phyloP scores from a whole-genome alignment of 2,329 filamentous ascomycete genomes.

The Colletotrichum magnum region DNA sequence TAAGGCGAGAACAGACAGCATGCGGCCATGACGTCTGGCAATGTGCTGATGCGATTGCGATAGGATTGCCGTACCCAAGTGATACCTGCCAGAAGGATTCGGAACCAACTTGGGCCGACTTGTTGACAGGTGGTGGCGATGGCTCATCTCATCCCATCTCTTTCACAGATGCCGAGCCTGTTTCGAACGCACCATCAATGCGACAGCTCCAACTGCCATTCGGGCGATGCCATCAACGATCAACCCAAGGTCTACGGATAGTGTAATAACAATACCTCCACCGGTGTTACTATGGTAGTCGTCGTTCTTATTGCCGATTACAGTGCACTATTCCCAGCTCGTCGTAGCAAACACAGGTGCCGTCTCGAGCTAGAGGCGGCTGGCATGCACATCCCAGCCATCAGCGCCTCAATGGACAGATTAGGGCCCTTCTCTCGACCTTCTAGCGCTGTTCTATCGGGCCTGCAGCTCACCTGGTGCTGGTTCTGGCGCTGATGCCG shows the following conservation, averaged over 20 bases:
- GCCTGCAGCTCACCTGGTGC: conserved; percentile 1
- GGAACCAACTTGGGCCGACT: conserved; percentile 22
- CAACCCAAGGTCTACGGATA: too few relatives aligned
- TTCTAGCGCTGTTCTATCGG: conserved; percentile 36
- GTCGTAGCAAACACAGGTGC: conserved; percentile 6
- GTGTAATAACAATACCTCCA: too few relatives aligned
- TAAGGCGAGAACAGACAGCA: conserved; percentile 1
- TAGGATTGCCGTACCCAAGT: not conserved
- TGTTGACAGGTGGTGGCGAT: conserved; percentile 21
- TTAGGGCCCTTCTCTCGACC: conserved; percentile 21
- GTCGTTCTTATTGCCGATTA: conserved; percentile 1
- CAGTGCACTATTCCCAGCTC: conserved; percentile 1
- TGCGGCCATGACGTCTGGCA: conserved; percentile 21
- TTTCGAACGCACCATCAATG: conserved; percentile 35
- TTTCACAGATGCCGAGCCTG: conserved; percentile 14
- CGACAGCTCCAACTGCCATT: conserved; percentile 2
- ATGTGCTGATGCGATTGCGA: conserved; percentile 11
- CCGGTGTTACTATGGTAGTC: too few relatives aligned
- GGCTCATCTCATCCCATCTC: conserved; percentile 16
- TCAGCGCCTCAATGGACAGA: conserved; percentile 5
- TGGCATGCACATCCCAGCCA: conserved; percentile 26
- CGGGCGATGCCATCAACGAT: not conserved
- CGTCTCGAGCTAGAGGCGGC: conserved; percentile 2
- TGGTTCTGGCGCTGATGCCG: not conserved
- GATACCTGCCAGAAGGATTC: not conserved